Conservation (phyloP, 768 basidiomycete species). For the Suillus ampliporus region DNA sequence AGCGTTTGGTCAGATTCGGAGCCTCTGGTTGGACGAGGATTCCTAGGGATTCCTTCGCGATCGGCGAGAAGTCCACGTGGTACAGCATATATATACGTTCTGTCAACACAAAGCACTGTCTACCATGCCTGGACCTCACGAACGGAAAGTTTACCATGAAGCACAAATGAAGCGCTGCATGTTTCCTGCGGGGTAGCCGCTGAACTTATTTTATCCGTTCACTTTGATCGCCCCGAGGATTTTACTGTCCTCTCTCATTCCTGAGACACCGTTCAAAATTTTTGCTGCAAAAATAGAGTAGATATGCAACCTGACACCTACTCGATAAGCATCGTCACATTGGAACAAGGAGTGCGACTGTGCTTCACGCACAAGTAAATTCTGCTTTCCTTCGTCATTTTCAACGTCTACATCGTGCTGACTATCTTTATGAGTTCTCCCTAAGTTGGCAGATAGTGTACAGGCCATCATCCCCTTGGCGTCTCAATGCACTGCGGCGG, state of each 20-base stretch:
- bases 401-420: neutral
- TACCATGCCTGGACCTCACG: neutral
- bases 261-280: neutral
- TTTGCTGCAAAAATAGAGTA: constrained; percentile 1
- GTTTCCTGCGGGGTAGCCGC: neutral
- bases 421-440: neutral
- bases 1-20: neutral
- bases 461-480: neutral
- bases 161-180: neutral
- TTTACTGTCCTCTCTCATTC: neutral
- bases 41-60: no score
- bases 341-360: neutral
- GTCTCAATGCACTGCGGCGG: neutral
- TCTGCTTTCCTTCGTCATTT: neutral
- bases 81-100: neutral
- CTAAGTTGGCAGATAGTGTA: neutral
- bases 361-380: neutral
- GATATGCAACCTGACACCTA: neutral
- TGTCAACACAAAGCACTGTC: neutral
- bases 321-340: neutral
- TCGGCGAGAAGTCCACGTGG: neutral
- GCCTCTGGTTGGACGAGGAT: constrained; percentile 1
- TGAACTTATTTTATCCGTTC: neutral
- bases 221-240: neutral
- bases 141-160: neutral